Conservation (phyloP, 2,329 filamentous ascomycete genomes). For the Claviceps pusilla region DNA sequence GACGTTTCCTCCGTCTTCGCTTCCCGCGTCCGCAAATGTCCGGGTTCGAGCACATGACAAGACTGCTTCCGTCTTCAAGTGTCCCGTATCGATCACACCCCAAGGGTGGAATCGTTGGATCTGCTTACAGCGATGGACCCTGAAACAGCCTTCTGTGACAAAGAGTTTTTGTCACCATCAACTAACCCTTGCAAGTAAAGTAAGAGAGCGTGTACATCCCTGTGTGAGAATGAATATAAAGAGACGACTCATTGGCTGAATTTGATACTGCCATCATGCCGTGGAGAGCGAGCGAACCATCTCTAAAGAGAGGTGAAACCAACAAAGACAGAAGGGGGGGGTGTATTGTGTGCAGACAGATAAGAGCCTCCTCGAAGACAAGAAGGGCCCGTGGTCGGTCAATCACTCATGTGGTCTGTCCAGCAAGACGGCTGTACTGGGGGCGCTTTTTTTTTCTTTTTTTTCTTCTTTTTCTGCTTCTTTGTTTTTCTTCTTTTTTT, state of each 20-base stretch:
- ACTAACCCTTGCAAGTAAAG: not conserved
- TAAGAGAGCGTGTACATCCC: not conserved
- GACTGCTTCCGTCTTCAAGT: not conserved
- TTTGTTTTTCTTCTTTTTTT: no score
- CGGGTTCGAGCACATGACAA: not conserved
- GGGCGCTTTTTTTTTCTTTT: no score
- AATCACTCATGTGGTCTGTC: no score
- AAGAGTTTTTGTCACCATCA: not conserved
- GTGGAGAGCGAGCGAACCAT: not conserved
- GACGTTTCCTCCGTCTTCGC: not conserved
- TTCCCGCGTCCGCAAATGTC: not conserved
- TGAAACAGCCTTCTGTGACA: not conserved
- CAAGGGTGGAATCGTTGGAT: not conserved
- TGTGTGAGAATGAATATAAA: not conserved
- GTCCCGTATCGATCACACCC: not conserved
- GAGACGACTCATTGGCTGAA: not conserved
- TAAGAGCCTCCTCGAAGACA: not conserved
- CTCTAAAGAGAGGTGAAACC: not conserved
- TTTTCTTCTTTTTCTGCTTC: no score
- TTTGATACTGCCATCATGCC: not conserved
- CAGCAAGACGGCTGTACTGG: no score
- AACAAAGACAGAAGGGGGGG: slow-evolving; percentile 1
- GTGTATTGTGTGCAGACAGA: not conserved
- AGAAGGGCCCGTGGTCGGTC: no score
- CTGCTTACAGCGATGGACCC: not conserved